phyloP scores from a whole-genome alignment of 2,329 filamentous ascomycete genomes.

The Nemania abortiva region DNA sequence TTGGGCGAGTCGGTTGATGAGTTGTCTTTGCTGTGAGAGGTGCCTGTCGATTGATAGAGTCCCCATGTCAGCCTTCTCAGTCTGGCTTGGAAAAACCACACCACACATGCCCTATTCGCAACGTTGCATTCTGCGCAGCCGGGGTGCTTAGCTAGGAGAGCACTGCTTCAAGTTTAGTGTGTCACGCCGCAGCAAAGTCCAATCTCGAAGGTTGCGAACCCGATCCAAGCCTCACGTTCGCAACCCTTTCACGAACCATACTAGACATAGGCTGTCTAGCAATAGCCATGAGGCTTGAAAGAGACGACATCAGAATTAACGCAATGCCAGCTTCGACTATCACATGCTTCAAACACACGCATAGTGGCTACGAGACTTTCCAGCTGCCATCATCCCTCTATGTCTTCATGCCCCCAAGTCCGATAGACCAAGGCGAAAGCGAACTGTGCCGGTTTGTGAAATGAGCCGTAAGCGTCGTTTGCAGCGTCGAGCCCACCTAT shows the following conservation, averaged over 20 bases:
- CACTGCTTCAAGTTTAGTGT: constrained; percentile 1
- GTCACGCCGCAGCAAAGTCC: constrained; percentile 7
- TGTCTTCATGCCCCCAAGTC: not conserved
- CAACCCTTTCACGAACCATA: not conserved
- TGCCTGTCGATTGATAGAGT: not conserved
- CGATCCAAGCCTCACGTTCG: not conserved
- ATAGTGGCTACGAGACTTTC: not conserved
- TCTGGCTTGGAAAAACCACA: not conserved
- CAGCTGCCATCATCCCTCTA: not conserved
- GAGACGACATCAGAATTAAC: not conserved
- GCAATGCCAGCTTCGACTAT: not conserved
- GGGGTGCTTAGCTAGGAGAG: constrained; percentile 2
- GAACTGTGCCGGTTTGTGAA: not conserved
- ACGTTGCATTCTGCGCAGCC: constrained; percentile 15
- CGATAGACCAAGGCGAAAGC: not conserved
- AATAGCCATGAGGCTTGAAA: not conserved
- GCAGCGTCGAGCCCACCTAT: not conserved
- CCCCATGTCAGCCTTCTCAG: not conserved
- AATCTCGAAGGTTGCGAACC: not conserved
- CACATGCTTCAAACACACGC: not conserved
- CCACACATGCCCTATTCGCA: not conserved
- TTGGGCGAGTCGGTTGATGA: not conserved
- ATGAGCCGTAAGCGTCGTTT: constrained; percentile 16
- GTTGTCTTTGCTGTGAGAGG: not conserved
- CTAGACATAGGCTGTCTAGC: not conserved